These are phyloP conservation scores for Phlegmacium glaucopus DNA, from an alignment of 768 basidiomycete species.

Conservation along the genomic window DNA sequence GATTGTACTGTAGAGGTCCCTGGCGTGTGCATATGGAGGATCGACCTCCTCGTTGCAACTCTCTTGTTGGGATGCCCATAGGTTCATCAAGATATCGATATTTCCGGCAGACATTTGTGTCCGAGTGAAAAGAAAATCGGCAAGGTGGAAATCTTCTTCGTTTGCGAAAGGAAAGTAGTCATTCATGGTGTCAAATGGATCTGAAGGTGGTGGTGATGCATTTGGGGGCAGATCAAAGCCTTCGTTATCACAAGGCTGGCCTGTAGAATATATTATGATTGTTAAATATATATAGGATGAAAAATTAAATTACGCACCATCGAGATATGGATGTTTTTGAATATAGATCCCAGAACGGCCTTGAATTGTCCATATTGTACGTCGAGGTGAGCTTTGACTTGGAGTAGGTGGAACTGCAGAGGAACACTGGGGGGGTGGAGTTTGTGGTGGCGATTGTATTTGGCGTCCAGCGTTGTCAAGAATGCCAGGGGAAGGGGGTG, in stretches of 20 bases:
- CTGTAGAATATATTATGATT: not conserved
- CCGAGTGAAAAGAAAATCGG: constrained; percentile 12
- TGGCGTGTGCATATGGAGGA: constrained; percentile 26
- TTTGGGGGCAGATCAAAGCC: not conserved
- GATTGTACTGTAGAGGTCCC: constrained; percentile 29
- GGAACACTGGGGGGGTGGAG: not conserved
- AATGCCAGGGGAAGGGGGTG: not conserved
- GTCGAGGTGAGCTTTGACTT: not conserved
- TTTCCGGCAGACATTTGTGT: constrained; percentile 12
- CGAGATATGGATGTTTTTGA: not conserved
- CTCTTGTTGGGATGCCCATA: constrained; percentile 12
- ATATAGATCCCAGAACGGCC: not conserved
- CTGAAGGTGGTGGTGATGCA: not conserved
- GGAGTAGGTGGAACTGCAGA: not conserved
- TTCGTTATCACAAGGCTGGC: not conserved
- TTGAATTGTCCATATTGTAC: not conserved
- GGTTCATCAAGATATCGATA: constrained; percentile 19
- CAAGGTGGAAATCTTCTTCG: constrained; percentile 9
- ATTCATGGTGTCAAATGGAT: not conserved
- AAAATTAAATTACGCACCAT: not conserved
- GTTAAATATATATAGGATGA: not conserved
- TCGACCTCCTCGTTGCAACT: not conserved
- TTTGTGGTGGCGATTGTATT: not conserved
- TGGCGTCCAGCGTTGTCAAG: not conserved
- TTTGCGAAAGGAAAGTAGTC: not conserved